phyloP scores from a whole-genome alignment of 371 early-diverging fungal genomes.

The Blakeslea trispora region DNA sequence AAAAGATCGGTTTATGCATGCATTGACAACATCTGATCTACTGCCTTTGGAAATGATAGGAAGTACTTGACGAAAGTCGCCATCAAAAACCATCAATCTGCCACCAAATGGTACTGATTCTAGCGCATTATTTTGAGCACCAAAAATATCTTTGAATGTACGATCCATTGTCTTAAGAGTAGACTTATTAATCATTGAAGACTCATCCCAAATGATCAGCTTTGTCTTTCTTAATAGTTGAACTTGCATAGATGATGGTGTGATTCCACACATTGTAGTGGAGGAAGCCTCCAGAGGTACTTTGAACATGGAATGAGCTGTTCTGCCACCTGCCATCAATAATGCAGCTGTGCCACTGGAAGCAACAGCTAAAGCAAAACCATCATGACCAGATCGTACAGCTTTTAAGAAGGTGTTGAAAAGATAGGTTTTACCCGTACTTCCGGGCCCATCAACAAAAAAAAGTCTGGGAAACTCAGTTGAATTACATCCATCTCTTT shows the following conservation, averaged over 20 bases:
- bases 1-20: conserved; percentile 12
- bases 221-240: conserved; percentile 6
- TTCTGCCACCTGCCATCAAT: conserved; percentile 21
- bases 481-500: background rate
- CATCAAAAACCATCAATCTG: conserved; percentile 23
- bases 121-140: conserved; percentile 1
- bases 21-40: conserved; percentile 8
- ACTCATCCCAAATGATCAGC: conserved; percentile 18
- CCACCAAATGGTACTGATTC: conserved; percentile 34
- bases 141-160: conserved; percentile 26
- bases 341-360: conserved; percentile 33
- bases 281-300: conserved; percentile 13
- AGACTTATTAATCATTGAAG: conserved; percentile 16
- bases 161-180: conserved; percentile 29
- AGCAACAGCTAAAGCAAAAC: too few relatives aligned
- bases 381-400: too few relatives aligned
- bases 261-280: conserved; percentile 11
- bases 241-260: background rate
- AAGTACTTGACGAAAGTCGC: conserved; percentile 24
- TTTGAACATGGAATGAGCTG: conserved; percentile 24
- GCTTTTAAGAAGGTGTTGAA: too few relatives aligned
- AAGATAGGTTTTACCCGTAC: too few relatives aligned
- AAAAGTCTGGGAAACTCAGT: background rate
- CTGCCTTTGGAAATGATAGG: conserved; percentile 19
- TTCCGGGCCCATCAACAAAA: too few relatives aligned